phyloP scores from a whole-genome alignment of 768 basidiomycete genomes.

The Trichaptum fuscoviolaceum region DNA sequence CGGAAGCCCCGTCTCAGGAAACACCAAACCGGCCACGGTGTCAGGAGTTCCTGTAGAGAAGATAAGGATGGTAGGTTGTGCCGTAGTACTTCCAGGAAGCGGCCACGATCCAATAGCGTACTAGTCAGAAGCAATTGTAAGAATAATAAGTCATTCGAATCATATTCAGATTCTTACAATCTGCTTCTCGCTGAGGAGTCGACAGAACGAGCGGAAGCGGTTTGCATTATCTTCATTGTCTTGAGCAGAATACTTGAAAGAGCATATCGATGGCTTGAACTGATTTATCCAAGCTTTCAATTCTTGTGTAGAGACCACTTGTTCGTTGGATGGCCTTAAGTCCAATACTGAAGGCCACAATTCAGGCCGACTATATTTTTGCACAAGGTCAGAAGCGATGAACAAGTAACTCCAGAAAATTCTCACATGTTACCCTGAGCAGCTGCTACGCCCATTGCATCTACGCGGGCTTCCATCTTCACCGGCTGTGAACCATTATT shows the following conservation, averaged over 20 bases:
- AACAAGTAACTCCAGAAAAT: neutral
- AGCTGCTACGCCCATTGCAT: slow-evolving; percentile 1
- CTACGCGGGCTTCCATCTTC: slow-evolving; percentile 27
- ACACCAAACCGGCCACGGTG: slow-evolving; percentile 42
- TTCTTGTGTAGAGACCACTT: slow-evolving; percentile 4
- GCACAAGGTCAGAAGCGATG: neutral
- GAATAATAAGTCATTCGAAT: slow-evolving; percentile 7
- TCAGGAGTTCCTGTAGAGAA: slow-evolving; percentile 27
- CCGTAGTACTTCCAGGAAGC: slow-evolving; percentile 31
- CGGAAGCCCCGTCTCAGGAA: slow-evolving; percentile 47
- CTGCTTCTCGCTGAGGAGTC: slow-evolving; percentile 36
- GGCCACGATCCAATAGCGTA: slow-evolving; percentile 50
- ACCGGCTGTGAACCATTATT: slow-evolving; percentile 23
- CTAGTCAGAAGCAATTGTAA: slow-evolving; percentile 22
- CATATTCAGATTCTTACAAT: slow-evolving; percentile 34
- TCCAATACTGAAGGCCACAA: slow-evolving; percentile 11
- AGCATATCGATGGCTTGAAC: slow-evolving; percentile 8
- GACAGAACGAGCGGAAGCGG: slow-evolving; percentile 36
- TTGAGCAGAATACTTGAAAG: slow-evolving; percentile 1
- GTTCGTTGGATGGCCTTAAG: slow-evolving; percentile 7
- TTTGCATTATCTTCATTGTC: slow-evolving; percentile 32
- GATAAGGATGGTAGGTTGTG: slow-evolving; percentile 43
- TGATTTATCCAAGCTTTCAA: slow-evolving; percentile 9
- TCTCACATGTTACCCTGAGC: slow-evolving; percentile 2
- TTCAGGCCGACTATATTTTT: slow-evolving; percentile 8